Evolutionary conservation across 2,329 filamentous ascomycete genomes (phyloP).

Genomic region (Fusarium newnesense): DNA sequence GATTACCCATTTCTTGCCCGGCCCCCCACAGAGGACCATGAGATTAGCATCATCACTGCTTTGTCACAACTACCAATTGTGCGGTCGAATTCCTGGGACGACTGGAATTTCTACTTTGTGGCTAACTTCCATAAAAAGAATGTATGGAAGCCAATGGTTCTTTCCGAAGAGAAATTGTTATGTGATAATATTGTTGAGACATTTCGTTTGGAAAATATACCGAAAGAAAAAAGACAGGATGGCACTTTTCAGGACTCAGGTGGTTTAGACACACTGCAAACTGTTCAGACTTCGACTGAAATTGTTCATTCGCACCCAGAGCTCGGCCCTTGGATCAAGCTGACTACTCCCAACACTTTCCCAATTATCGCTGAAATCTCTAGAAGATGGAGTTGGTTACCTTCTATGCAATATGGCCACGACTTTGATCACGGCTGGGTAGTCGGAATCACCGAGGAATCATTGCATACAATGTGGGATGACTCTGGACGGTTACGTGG

Average conservation of each 20-base stretch:
- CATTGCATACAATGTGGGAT: not conserved
- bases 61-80: not conserved
- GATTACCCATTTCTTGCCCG: not conserved
- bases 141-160: not conserved
- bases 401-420: fast-evolving
- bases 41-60: not conserved
- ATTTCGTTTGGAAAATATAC: not conserved
- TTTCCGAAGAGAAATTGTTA: fast-evolving
- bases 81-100: not conserved
- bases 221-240: not conserved
- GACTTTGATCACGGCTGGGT: too few relatives aligned
- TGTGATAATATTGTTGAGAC: not conserved
- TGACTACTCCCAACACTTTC: not conserved
- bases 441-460: not conserved
- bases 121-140: not conserved
- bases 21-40: not conserved
- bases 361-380: not conserved
- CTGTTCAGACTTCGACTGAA: not conserved
- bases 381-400: not conserved
- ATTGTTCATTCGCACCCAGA: not conserved
- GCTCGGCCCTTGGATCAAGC: not conserved
- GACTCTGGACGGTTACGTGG: not conserved
- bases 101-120: not conserved
- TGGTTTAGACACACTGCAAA: not conserved
- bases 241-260: not conserved